Evolutionary conservation across 169 alveolate species (phyloP), one percentile per base, ranked within the genome.

Genomic region (Neospora caninum): DNA sequence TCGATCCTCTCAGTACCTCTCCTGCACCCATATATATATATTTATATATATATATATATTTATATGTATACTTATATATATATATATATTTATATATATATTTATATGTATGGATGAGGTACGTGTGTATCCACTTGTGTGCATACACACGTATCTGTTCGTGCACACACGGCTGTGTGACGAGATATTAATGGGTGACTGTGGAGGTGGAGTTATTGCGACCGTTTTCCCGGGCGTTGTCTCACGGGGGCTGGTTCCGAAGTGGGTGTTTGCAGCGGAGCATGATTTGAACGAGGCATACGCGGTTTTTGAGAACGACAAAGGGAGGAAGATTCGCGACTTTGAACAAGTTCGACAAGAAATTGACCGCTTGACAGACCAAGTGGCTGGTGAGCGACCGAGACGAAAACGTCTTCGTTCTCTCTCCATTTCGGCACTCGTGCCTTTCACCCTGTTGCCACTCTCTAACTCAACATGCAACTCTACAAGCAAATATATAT

Each of bases 321-420:
- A 96, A 64, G 95, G 83, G 34, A 92, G 96, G 94, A 97, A 98
- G 82, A 98, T 97, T 95, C 95, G 96, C 31, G 99, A 99, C 94
- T 98, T 99, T 95, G 97, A 97, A 43, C 95, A 98, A 96, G 99
- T 99, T 18, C 94, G 94, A 31, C 34, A 53, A 20, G 94, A 95
- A 42, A 95, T 95, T 49, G 96, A 95, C 20, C 88, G 95, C 58
- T 93, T 95, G 70, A 95, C 96, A 16, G 96, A 94, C 82, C 91
- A 94, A 41, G 96, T 94, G 70, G 96, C 96, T 7, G 96, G 96
- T 88, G 41, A 73, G 45, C 16, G 58, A n/a, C 31, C 10, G 36
- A 69, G 31, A n/a, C 13, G 31, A 22, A 27, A 22, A n/a, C 80
- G 38, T 22, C 41, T n/a, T 22, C 10, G 80, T 34, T n/a, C 70